Conservation (phyloP, 2,329 filamentous ascomycete genomes). For the Huntiella savannae region DNA sequence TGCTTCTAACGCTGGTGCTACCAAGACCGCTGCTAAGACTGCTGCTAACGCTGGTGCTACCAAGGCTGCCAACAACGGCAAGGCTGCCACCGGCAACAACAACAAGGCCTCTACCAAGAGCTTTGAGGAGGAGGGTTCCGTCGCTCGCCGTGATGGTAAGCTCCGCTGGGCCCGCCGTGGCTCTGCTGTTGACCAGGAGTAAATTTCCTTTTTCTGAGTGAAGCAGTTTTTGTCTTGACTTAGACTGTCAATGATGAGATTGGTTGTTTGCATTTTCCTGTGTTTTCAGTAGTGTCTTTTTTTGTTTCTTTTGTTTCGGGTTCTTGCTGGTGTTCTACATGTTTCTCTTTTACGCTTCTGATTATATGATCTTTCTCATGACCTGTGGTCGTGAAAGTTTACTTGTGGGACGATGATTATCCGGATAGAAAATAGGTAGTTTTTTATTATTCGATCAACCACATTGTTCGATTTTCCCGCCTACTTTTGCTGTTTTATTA, state of each 20-base stretch:
- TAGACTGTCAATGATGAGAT: background rate
- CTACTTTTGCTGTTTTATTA: background rate
- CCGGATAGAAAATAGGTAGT: conserved; percentile 4
- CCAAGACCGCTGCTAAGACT: background rate
- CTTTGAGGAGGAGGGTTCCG: background rate
- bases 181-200: conserved; percentile 1
- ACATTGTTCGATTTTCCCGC: background rate
- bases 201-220: background rate
- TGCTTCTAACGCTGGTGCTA: background rate
- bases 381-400: background rate
- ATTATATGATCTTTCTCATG: background rate
- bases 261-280: background rate
- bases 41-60: conserved; percentile 3
- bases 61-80: background rate
- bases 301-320: background rate
- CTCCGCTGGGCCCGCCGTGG: conserved; percentile 10
- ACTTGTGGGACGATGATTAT: background rate
- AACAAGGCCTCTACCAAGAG: background rate
- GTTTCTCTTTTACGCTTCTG: background rate
- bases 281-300: background rate
- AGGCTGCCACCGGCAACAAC: background rate
- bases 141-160: conserved; percentile 3
- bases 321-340: background rate
- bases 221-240: background rate
- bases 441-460: conserved; percentile 2